These are phyloP conservation scores for Aspergillus carlsbadensis DNA, from an alignment of 495 filamentous ascomycete genomes.

Conservation along the genomic window DNA sequence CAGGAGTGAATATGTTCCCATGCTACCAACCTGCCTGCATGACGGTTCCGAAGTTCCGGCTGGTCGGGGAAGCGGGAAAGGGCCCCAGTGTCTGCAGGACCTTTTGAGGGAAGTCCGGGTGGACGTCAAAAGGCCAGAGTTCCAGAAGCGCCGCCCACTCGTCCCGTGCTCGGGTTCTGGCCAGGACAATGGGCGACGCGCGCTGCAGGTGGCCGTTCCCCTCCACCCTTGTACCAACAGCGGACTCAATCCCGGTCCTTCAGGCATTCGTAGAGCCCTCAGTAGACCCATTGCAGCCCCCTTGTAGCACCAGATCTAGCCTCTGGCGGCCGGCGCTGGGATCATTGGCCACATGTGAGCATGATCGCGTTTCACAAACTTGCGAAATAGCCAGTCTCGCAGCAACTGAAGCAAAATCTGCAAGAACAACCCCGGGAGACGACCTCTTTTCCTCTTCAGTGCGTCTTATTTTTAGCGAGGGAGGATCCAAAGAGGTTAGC, in stretches of 20 bases:
- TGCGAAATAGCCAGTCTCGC: slow-evolving; percentile 12
- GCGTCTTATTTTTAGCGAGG: slow-evolving; percentile 6
- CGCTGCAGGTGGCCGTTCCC: slow-evolving; percentile 19
- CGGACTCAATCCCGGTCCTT: slow-evolving; percentile 14
- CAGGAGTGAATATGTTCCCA: slow-evolving; percentile 13
- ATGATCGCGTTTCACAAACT: slow-evolving; percentile 20
- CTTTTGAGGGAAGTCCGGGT: slow-evolving; percentile 7
- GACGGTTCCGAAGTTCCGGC: slow-evolving; percentile 21
- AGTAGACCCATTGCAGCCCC: slow-evolving; percentile 14
- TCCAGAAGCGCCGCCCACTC: slow-evolving; percentile 15
- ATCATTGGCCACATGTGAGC: slow-evolving; percentile 18
- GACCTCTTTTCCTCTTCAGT: background rate
- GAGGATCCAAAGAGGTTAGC: background rate
- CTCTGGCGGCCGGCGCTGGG: slow-evolving; percentile 9
- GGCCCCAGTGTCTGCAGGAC: slow-evolving; percentile 23
- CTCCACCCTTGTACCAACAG: slow-evolving; percentile 6
- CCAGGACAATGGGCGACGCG: slow-evolving; percentile 16
- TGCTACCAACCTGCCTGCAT: slow-evolving; percentile 18
- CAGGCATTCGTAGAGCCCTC: slow-evolving; percentile 12
- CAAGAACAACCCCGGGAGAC: slow-evolving; percentile 18
- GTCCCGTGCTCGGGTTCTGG: slow-evolving; percentile 10
- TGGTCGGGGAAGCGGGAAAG: slow-evolving; percentile 26
- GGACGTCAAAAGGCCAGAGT: slow-evolving; percentile 10
- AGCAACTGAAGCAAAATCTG: slow-evolving; percentile 17
- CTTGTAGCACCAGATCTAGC: slow-evolving; percentile 26